Evolutionary conservation across 768 basidiomycete species (phyloP).

Genomic region (Agrocybe pediades): DNA sequence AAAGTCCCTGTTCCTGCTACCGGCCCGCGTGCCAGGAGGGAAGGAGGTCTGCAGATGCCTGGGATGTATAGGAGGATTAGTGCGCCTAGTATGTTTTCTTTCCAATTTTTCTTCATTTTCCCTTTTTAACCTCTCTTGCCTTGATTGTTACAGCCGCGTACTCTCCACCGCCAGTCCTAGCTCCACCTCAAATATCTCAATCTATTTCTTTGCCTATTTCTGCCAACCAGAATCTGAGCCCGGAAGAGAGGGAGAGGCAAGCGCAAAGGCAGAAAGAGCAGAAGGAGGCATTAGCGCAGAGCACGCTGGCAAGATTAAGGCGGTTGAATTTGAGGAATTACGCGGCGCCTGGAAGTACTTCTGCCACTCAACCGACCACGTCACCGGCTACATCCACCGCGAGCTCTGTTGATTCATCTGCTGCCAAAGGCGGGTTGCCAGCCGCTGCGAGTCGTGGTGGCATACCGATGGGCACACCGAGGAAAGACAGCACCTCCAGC

Average conservation of each 20-base stretch:
- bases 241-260: conserved; percentile 10
- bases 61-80: conserved; percentile 25
- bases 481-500: conserved; percentile 10
- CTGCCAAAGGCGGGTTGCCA: no score
- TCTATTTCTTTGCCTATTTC: conserved; percentile 15
- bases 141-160: conserved; percentile 7
- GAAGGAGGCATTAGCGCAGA: conserved; percentile 31
- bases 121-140: background rate
- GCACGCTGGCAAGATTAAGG: conserved; percentile 32
- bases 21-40: background rate
- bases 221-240: conserved; percentile 2
- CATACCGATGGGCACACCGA: background rate
- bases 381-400: background rate
- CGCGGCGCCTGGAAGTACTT: conserved; percentile 38
- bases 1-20: background rate
- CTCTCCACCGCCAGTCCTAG: background rate
- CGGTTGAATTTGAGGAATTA: conserved; percentile 52
- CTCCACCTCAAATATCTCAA: conserved; percentile 17
- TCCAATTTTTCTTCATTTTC: conserved; percentile 3
- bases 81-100: conserved; percentile 32
- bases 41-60: conserved; percentile 2
- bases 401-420: background rate
- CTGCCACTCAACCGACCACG: no score
- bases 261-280: conserved; percentile 12
- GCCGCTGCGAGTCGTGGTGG: background rate